A percentile compares a stretch with the other conserved stretches of the same genome.
phyloP scores from a whole-genome alignment of 2,329 filamentous ascomycete genomes.

The Harringtonia aguacate region DNA sequence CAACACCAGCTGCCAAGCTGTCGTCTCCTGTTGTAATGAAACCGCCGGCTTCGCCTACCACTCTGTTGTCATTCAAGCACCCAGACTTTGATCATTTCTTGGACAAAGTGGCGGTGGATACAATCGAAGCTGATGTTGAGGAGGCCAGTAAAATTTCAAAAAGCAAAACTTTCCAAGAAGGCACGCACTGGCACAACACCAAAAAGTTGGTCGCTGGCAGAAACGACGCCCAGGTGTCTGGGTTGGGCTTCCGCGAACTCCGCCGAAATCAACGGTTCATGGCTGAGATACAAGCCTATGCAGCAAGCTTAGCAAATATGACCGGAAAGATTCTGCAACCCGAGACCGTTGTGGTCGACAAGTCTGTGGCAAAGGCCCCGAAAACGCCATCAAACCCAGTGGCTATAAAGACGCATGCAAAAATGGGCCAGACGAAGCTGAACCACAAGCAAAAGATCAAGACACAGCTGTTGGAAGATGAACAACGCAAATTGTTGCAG shows the following conservation, averaged over 20 bases:
- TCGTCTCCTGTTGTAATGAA: neutral
- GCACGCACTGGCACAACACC: constrained; percentile 52
- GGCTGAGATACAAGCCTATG: constrained; percentile 57
- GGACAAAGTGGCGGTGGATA: constrained; percentile 26
- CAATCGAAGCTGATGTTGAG: constrained; percentile 16
- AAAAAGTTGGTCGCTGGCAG: constrained; percentile 32
- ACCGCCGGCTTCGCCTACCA: neutral
- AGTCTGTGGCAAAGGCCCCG: no score
- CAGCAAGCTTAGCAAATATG: constrained; percentile 57
- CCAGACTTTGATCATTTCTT: constrained; percentile 34
- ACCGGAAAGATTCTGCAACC: constrained; percentile 52
- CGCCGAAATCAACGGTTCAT: constrained; percentile 52
- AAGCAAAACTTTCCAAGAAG: constrained; percentile 30
- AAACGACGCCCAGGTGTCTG: constrained; percentile 10
- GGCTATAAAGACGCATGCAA: no score
- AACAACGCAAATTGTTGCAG: no score
- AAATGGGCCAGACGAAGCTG: no score
- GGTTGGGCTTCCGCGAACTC: constrained; percentile 16
- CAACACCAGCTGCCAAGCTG: neutral
- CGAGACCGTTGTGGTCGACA: constrained; percentile 45
- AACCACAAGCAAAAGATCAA: constrained; percentile 23
- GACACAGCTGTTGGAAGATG: constrained; percentile 24
- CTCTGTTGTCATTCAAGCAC: constrained; percentile 36
- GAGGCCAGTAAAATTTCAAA: constrained; percentile 3
- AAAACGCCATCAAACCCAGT: no score